Base-by-base conservation (phyloP, 2,329 filamentous ascomycete genomes). In the Fusarium dlaminii region DNA sequence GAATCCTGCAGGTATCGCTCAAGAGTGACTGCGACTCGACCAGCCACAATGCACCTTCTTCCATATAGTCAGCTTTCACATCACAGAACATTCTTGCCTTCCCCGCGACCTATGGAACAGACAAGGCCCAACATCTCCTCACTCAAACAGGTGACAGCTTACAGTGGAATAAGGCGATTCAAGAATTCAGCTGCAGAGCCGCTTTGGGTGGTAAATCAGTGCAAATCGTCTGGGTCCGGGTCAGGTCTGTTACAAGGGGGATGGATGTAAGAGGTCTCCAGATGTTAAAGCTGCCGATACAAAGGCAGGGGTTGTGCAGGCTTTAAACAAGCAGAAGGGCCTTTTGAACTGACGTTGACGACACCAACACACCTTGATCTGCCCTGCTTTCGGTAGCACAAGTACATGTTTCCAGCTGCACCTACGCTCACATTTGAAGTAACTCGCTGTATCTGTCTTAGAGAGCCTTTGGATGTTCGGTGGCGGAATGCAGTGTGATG, bases 401-500 rank as follows among this genome's bases (percentile, higher is more conserved):
- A 52, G 66, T 60, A 56, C 55, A 58, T 65, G 43, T 36, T 69
- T 58, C 65, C 69, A 64, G 70, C 59, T 70, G 49, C 17, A 30
- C 43, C 49, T 57, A 39, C 63, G 71, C 71, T 68, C 67, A 43
- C 45, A 60, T 54, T 67, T 73, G 55, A 40, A 54, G 56, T 68
- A 73, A 58, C 57, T n/a, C 63, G 45, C 36, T 67, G 67, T 52
- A 59, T 65, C 40, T 51, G 49, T 43, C 48, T 63, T 49, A 55
- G 65, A 43, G 61, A 51, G 55, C 55, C 60, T 40, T 51, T 24
- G 36, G 39, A n/a, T 64, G 63, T 59, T 67, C 54, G 75, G 73
- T 74, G 74, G 76, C 68, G 79, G 77, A 77, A 79, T 79, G 79
- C 74, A 73, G 64, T 65, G 79, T 83, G 81, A 83, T 82, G 81